Base-by-base conservation (phyloP, 1,139 yeast species). In the Barnettozyma hawaiiensis region DNA sequence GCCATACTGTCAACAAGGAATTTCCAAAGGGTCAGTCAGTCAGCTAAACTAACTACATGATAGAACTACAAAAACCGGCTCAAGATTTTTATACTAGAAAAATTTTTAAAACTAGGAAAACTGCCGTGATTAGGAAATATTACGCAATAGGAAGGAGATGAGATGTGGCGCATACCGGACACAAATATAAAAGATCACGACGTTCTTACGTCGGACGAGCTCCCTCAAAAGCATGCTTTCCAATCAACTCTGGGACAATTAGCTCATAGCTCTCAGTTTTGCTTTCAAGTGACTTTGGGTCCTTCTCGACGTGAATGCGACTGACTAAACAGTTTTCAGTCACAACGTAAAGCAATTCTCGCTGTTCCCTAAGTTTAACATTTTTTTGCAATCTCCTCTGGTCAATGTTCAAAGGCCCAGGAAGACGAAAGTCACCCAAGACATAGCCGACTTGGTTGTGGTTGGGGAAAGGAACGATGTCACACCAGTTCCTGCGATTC, bases 401-500 rank as follows among this genome's bases (percentile, higher is more conserved):
- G 10, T 35, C 37, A n/a, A 23, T 23, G 2, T 31, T 32, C 9
- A 38, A 41, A 6, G 54, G 48, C 15, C 65, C 66, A 4, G 71
- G 69, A n/a, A 55, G 40, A 27, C 55, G 54, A n/a, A 39, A 26
- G 8, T 59, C 55, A n/a, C 62, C 62, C 31, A 58, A 39, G n/a
- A 59, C 51, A 22, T 58, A 49, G 3, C 28, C 27, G 6, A 48
- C 45, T 31, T 50, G 52, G 5, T 14, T 12, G 18, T 55, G 47
- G 45, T 71, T 71, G 42, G 60, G 56, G 35, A 69, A 57, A 2
- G 75, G 74, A 21, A 73, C 65, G 32, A 73, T 56, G 52, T 72
- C 77, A 10, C 75, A 63, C 86, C 90, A 90, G 65, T 90, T 90
- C 59, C 97, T 75, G 50, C 77, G 78, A 50, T 90, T 87, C 62